phyloP scores from a whole-genome alignment of 441 rosid genomes.

The Manihot esculenta region DNA sequence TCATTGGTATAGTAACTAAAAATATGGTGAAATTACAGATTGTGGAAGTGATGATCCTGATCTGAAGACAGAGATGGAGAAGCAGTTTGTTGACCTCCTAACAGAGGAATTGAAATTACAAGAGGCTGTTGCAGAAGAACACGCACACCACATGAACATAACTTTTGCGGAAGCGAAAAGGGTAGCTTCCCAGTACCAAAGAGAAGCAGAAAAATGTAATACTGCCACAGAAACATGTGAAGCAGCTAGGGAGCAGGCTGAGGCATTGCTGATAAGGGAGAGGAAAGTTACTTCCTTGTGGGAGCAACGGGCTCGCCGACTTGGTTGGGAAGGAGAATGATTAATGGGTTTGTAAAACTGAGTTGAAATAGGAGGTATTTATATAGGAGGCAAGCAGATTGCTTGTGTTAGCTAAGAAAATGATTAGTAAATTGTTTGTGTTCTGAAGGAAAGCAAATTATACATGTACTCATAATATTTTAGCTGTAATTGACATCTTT shows the following conservation, averaged over 20 bases:
- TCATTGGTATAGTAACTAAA: neutral
- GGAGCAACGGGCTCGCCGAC: constrained; percentile 85
- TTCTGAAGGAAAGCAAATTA: constrained; percentile 14
- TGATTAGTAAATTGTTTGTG: neutral
- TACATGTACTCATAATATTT: constrained; percentile 17
- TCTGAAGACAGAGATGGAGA: constrained; percentile 88
- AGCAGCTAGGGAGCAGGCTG: constrained; percentile 79
- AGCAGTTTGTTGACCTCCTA: constrained; percentile 89
- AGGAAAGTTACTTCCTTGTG: constrained; percentile 74
- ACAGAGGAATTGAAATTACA: constrained; percentile 90
- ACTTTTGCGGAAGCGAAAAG: constrained; percentile 91
- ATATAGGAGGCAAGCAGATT: constrained; percentile 27
- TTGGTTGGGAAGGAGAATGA: constrained; percentile 95
- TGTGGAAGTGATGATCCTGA: constrained; percentile 87
- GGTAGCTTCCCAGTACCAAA: constrained; percentile 92
- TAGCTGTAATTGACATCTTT: constrained; percentile 23
- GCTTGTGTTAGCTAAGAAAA: constrained; percentile 8
- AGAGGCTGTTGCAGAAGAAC: constrained; percentile 83
- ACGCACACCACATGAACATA: constrained; percentile 75
- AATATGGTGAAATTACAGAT: constrained; percentile 43
- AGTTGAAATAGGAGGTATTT: constrained; percentile 18
- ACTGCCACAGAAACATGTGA: constrained; percentile 95
- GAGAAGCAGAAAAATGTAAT: constrained; percentile 96
- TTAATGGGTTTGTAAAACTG: constrained; percentile 32
- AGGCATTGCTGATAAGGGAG: constrained; percentile 75